Conservation (phyloP, 495 filamentous ascomycete species). For the Lichenothelia convexa region DNA sequence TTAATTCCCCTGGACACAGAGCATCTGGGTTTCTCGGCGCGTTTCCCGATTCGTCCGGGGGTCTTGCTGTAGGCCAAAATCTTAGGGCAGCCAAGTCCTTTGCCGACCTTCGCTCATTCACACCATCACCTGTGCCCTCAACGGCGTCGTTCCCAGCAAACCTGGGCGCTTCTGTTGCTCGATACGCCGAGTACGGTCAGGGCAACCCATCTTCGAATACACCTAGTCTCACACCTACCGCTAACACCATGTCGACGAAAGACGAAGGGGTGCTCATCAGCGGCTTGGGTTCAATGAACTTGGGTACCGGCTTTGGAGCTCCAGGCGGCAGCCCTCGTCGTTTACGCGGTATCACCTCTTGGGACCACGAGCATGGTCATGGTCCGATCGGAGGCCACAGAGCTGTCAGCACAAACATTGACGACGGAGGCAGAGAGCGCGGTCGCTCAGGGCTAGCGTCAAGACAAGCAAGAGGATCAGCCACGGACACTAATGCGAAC, state of each 20-base stretch:
- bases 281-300: conserved; percentile 43
- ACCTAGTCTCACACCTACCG: conserved; percentile 51
- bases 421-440: conserved; percentile 43
- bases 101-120: conserved; percentile 85
- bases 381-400: conserved; percentile 82
- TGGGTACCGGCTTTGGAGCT: conserved; percentile 42
- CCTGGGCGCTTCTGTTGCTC: conserved; percentile 43
- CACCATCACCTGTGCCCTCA: conserved; percentile 81
- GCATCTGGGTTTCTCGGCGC: conserved; percentile 65
- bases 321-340: conserved; percentile 39
- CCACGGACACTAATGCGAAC: conserved; percentile 55
- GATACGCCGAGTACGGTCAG: conserved; percentile 38
- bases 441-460: conserved; percentile 35
- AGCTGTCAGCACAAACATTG: conserved; percentile 47
- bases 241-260: conserved; percentile 42
- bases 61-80: conserved; percentile 41
- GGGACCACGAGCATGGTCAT: conserved; percentile 32
- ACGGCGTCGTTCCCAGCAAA: conserved; percentile 69
- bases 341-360: conserved; percentile 47
- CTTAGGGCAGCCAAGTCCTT: conserved; percentile 94
- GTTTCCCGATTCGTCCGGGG: conserved; percentile 63
- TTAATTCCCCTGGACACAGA: conserved; percentile 57
- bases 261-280: conserved; percentile 50
- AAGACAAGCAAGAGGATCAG: conserved; percentile 66
- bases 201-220: conserved; percentile 49